phyloP scores from a whole-genome alignment of 2,329 filamentous ascomycete genomes.

The Ophiostoma fasciatum region DNA sequence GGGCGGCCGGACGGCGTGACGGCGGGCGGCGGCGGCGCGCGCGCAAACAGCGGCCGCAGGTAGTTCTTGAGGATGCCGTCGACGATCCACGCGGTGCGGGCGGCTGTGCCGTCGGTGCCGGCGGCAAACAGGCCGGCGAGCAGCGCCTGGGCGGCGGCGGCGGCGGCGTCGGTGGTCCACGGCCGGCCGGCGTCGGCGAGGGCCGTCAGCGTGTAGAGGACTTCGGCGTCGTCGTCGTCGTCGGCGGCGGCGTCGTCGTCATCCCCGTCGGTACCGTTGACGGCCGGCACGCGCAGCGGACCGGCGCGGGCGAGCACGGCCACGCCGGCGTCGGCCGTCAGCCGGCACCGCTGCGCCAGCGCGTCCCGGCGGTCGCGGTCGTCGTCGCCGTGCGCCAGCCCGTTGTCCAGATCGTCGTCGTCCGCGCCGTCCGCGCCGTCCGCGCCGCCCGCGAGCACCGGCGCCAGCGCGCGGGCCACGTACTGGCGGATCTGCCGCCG shows the following conservation, averaged over 20 bases:
- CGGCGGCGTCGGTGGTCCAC: constrained; percentile 18
- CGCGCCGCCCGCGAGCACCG: constrained; percentile 1
- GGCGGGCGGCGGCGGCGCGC: constrained; percentile 33
- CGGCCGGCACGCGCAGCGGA: neutral
- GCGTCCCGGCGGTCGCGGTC: neutral
- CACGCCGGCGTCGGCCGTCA: constrained; percentile 10
- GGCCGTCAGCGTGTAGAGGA: constrained; percentile 20
- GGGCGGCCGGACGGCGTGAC: constrained; percentile 45
- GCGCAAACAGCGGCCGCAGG: constrained; percentile 53
- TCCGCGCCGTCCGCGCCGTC: neutral
- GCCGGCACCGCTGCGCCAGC: constrained; percentile 4
- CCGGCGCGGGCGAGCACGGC: too few relatives aligned
- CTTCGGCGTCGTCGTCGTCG: constrained; percentile 9
- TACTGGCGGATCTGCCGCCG: constrained; percentile 5
- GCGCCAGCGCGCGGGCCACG: constrained; percentile 6
- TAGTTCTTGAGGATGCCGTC: constrained; percentile 45
- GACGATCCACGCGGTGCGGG: constrained; percentile 27
- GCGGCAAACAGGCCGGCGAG: constrained; percentile 16
- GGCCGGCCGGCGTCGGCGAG: constrained; percentile 16
- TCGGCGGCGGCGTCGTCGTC: neutral
- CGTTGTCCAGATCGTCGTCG: neutral
- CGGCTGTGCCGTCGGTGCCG: neutral
- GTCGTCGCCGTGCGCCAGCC: constrained; percentile 1
- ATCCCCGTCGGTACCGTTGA: too few relatives aligned
- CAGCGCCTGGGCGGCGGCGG: constrained; percentile 18